Conservation (phyloP, 345 rosid genomes). For the Bruguiera gymnorhiza region DNA sequence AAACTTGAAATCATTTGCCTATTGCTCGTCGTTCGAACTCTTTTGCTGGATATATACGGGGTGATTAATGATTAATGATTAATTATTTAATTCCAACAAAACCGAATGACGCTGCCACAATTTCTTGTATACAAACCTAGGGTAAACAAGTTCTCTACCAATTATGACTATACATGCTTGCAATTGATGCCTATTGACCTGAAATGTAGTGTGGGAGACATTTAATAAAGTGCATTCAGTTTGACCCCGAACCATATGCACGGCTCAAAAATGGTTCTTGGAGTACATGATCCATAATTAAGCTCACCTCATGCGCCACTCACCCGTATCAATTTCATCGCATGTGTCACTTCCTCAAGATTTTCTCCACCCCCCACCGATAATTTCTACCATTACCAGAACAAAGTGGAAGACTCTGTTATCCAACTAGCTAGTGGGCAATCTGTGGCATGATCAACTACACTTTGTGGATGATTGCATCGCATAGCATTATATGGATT, state of each 20-base stretch:
- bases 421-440: not conserved
- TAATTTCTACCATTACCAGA: not conserved
- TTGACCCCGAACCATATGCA: constrained; percentile 1
- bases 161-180: not conserved
- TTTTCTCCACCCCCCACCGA: not conserved
- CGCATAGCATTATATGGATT: constrained; percentile 2
- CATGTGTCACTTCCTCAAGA: too few relatives aligned
- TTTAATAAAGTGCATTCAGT: not conserved
- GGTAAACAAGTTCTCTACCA: not conserved
- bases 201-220: constrained; percentile 11
- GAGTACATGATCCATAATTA: not conserved
- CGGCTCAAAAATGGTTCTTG: not conserved
- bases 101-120: too few relatives aligned
- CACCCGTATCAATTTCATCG: constrained; percentile 2
- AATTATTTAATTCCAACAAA: too few relatives aligned
- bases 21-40: too few relatives aligned
- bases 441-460: constrained; percentile 2
- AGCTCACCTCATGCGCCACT: not conserved
- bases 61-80: too few relatives aligned
- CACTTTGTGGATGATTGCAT: constrained; percentile 3
- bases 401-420: constrained; percentile 4
- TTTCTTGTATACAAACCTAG: too few relatives aligned
- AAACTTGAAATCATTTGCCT: too few relatives aligned
- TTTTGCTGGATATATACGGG: too few relatives aligned
- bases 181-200: constrained; percentile 2